These are phyloP conservation scores for Mortierella sp. DNA, from an alignment of 371 early-diverging fungal genomes.

Conservation along the genomic window DNA sequence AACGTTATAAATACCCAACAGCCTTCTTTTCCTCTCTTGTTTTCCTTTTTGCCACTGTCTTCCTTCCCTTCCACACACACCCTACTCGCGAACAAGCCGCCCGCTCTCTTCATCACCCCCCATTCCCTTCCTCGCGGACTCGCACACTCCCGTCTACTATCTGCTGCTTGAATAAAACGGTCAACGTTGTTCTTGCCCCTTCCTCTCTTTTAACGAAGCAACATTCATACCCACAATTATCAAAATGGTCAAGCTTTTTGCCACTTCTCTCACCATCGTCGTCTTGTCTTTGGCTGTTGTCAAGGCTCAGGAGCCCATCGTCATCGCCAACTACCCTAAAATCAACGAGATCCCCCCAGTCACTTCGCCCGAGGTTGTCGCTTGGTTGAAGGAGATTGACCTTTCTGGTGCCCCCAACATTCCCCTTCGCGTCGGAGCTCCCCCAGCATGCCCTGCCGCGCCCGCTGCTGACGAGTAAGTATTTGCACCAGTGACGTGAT, in stretches of 20 bases:
- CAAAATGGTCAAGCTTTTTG: conserved; percentile 41
- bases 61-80: neutral
- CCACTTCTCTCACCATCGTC: conserved; percentile 29
- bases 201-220: conserved; percentile 43
- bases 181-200: conserved; percentile 13
- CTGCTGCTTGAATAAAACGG: conserved; percentile 6
- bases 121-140: conserved; percentile 12
- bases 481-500: too few species aligned
- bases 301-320: conserved; percentile 35
- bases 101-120: neutral
- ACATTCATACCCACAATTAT: neutral
- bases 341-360: conserved; percentile 27
- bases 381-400: conserved; percentile 53
- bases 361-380: conserved; percentile 31
- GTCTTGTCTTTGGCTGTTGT: conserved; percentile 38
- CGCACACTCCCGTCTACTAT: too few species aligned
- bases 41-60: conserved; percentile 1
- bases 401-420: conserved; percentile 36
- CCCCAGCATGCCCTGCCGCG: conserved; percentile 29
- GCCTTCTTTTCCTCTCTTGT: neutral
- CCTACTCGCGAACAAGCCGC: neutral
- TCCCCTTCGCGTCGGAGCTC: conserved; percentile 30
- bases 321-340: conserved; percentile 31
- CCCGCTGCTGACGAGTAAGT: conserved; percentile 32
- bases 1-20: neutral